phyloP scores from a whole-genome alignment of 75 land plant genomes.

The Larix kaempferi region DNA sequence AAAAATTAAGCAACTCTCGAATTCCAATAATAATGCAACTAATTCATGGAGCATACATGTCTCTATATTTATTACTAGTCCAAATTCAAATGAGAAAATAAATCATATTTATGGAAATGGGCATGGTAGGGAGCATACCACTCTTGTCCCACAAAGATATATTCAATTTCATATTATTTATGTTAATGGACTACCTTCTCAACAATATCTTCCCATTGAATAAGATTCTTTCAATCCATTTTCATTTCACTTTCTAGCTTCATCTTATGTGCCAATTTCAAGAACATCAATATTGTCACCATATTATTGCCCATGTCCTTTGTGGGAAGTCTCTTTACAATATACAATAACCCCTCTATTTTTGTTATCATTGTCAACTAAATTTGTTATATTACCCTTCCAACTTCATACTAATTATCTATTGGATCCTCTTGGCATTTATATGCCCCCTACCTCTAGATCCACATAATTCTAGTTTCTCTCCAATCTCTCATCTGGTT shows the following conservation, averaged over 20 bases:
- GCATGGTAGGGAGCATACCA: not conserved
- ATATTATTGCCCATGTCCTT: slow-evolving; percentile 85
- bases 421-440: slow-evolving; percentile 23
- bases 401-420: slow-evolving; percentile 39
- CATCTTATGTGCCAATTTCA: slow-evolving; percentile 13
- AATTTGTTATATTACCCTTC: slow-evolving; percentile 27
- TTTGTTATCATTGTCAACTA: slow-evolving; percentile 27
- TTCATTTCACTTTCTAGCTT: slow-evolving; percentile 5
- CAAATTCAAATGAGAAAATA: no score
- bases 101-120: no score
- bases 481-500: slow-evolving; percentile 16
- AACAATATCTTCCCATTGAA: not conserved
- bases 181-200: not conserved
- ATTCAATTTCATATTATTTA: not conserved
- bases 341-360: slow-evolving; percentile 24
- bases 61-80: no score
- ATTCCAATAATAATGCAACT: no score
- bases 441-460: slow-evolving; percentile 11
- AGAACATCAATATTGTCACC: slow-evolving; percentile 41
- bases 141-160: not conserved
- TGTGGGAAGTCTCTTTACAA: slow-evolving; percentile 40
- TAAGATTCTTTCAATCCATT: not conserved
- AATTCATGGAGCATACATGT: no score
- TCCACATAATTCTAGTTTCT: slow-evolving; percentile 11
- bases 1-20: no score